These are phyloP conservation scores for Candida lessepsii DNA, from an alignment of 805 yeast species.

Conservation along the genomic window DNA sequence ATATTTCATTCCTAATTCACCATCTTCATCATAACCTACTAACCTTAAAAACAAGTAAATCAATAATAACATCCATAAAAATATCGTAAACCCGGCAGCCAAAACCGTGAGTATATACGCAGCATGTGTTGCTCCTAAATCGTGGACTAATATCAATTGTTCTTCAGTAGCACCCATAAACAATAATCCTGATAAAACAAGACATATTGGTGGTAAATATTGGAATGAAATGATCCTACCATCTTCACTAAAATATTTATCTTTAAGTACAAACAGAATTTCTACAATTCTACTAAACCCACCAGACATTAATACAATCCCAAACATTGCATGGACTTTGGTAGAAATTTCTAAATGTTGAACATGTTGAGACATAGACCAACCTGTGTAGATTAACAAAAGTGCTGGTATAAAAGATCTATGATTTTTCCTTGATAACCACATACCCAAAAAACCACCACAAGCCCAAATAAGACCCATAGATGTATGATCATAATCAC, in stretches of 20 bases:
- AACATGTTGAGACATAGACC: slow-evolving; percentile 89
- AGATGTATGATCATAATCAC: slow-evolving; percentile 92
- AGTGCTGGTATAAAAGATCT: slow-evolving; percentile 80
- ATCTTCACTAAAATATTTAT: slow-evolving; percentile 41
- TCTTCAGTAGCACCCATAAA: slow-evolving; percentile 96
- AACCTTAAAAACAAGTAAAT: slow-evolving; percentile 54
- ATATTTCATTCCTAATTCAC: slow-evolving; percentile 25
- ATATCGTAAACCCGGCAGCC: slow-evolving; percentile 71
- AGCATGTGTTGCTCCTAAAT: slow-evolving; percentile 80
- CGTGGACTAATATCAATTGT: slow-evolving; percentile 67
- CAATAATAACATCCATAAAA: slow-evolving; percentile 62
- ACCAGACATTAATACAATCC: slow-evolving; percentile 73
- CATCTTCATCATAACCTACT: slow-evolving; percentile 43
- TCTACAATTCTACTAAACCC: slow-evolving; percentile 78
- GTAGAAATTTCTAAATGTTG: slow-evolving; percentile 78
- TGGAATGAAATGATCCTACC: slow-evolving; percentile 69
- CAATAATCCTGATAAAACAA: slow-evolving; percentile 73
- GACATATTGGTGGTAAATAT: slow-evolving; percentile 78
- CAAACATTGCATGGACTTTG: slow-evolving; percentile 85
- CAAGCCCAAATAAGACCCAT: slow-evolving; percentile 98
- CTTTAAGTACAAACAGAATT: slow-evolving; percentile 72
- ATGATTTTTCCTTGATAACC: slow-evolving; percentile 56
- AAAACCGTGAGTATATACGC: slow-evolving; percentile 72
- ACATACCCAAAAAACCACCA: slow-evolving; percentile 85
- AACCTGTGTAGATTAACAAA: slow-evolving; percentile 84